Percentiles rank a stretch among this genome's conserved stretches.
These are phyloP conservation scores for Cercospora sp. DNA, from an alignment of 2,329 filamentous ascomycete genomes.

Conservation along the genomic window DNA sequence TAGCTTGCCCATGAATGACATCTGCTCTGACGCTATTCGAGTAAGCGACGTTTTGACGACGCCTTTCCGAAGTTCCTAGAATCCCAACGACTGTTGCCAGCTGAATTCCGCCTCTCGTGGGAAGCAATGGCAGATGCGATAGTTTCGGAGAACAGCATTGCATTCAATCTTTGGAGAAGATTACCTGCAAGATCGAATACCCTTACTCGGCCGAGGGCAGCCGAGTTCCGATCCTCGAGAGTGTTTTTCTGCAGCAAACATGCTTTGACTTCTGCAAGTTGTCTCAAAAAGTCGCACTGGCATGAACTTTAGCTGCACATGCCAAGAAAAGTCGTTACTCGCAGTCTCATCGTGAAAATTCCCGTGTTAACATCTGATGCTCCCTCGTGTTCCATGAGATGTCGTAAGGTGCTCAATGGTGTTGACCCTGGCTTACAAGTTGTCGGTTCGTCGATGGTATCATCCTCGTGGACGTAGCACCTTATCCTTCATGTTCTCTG, in stretches of 20 bases:
- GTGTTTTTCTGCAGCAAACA: neutral
- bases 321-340: neutral
- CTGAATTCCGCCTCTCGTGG: no score
- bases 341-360: neutral
- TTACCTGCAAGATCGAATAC: no score
- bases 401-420: no score
- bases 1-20: neutral
- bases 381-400: neutral
- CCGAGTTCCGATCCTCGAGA: neutral
- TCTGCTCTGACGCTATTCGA: neutral
- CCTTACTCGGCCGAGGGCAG: neutral
- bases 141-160: no score
- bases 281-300: neutral
- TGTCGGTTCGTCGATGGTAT: neutral
- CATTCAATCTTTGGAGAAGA: no score
- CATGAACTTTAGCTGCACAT: neutral
- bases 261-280: neutral
- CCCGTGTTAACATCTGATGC: no score
- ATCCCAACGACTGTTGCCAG: no score
- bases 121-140: no score
- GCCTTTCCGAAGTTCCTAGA: neutral
- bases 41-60: neutral
- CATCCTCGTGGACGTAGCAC: neutral
- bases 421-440: no score
- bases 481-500: neutral